Evolutionary conservation across 2,329 filamentous ascomycete species (phyloP), one percentile per base, ranked within the genome.

Genomic region (Dothistroma septosporum): DNA sequence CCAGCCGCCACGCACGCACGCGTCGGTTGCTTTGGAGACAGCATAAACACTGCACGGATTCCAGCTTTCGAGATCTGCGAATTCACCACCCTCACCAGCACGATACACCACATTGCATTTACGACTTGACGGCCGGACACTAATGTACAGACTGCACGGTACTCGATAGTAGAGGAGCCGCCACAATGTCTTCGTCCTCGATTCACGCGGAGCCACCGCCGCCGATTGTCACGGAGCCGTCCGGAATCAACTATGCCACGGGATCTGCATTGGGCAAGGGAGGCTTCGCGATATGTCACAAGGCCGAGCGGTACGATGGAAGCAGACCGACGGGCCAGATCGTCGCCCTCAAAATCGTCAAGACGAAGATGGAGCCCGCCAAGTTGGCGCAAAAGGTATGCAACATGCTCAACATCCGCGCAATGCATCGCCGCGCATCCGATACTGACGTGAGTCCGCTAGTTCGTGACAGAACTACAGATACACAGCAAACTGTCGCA

Each of bases 401-500:
- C 19, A 44, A 33, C 53, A 11, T 10, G 11, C 9, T 28, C 6
- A 4, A 8, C 47, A 24, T 11, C 28, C 28, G 28, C 6, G 28
- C 21, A 14, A 12, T 24, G 4, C 22, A 28, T 5, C 11, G 33
- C 16, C 2, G 6, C 6, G 24, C 24, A 28, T 44, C 32, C 5
- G 12, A 69, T 55, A 58, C 41, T 58, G 9, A 63, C 46, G 8
- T 28, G 24, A 28, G 24, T 12, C 33, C 53, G 47, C 31, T 65
- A 88, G 85, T 89, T 89, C 74, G 84, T 87, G 59, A 87, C 86
- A 1, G 94, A 99, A 76, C 85, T 99, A 7, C 93, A 97, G 76
- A 97, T 99, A 62, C 94, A 99, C 78, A 97, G 94, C 48, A 99
- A 97, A 75, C 93, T 99, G 86, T 87, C 88, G 60, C 94, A 99